A percentile compares a stretch with the other conserved stretches of the same genome.
phyloP scores from a whole-genome alignment of 75 land plant species.

The Picea sitchensis region DNA sequence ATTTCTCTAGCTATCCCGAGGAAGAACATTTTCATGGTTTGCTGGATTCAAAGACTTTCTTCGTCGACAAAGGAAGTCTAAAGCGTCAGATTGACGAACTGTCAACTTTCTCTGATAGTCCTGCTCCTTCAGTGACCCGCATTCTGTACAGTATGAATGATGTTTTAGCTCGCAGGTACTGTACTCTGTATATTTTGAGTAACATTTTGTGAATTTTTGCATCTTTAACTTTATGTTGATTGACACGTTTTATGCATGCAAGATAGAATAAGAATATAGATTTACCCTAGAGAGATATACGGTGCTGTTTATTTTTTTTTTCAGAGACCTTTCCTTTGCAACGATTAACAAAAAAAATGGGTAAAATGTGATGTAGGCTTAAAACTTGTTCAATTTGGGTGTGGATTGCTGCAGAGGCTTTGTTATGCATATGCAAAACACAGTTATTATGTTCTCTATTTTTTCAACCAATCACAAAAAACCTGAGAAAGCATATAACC shows the following conservation, averaged over 20 bases:
- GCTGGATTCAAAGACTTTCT: constrained; percentile 8
- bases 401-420: neutral
- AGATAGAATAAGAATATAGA: no score
- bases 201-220: no score
- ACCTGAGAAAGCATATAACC: no score
- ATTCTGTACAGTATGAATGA: no score
- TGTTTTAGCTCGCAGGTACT: no score
- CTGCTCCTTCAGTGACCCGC: no score
- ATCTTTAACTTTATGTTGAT: no score
- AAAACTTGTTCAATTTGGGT: neutral
- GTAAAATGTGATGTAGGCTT: neutral
- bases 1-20: constrained; percentile 54
- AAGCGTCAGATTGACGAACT: constrained; percentile 26
- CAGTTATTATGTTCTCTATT: neutral
- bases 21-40: constrained; percentile 1
- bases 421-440: neutral
- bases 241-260: no score
- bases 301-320: neutral
- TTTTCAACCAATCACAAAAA: neutral
- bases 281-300: no score
- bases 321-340: neutral
- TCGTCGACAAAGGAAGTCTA: constrained; percentile 30
- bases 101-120: no score
- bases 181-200: no score
- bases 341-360: neutral